These are phyloP conservation scores for Chamaenerion angustifolium DNA, from an alignment of 345 rosid genomes.

Conservation along the genomic window DNA sequence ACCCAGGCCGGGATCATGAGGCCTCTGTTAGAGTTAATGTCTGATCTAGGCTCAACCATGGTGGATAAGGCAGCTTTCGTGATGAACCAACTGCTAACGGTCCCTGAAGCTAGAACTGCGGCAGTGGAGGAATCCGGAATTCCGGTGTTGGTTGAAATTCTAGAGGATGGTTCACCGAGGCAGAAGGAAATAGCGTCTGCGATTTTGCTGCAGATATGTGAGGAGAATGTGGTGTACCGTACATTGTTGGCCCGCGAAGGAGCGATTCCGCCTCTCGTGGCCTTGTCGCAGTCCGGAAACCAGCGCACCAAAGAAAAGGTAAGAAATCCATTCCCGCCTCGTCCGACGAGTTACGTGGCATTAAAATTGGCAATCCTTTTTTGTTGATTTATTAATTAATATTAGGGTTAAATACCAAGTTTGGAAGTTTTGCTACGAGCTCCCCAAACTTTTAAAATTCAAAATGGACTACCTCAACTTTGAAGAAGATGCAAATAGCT, in stretches of 20 bases:
- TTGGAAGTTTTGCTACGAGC: too few relatives aligned
- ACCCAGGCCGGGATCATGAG: slow-evolving; percentile 70
- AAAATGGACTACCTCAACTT: too few relatives aligned
- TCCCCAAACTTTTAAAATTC: too few relatives aligned
- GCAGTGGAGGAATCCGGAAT: slow-evolving; percentile 79
- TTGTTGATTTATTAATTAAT: too few relatives aligned
- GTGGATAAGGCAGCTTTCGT: slow-evolving; percentile 90
- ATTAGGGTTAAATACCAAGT: too few relatives aligned
- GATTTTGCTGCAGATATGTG: slow-evolving; percentile 55
- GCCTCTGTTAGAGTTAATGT: slow-evolving; percentile 82
- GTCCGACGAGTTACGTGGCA: slow-evolving; percentile 4
- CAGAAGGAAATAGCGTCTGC: slow-evolving; percentile 83
- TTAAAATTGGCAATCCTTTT: not conserved
- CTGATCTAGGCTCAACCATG: slow-evolving; percentile 88
- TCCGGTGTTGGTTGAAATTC: slow-evolving; percentile 82
- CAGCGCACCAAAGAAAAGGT: slow-evolving; percentile 86
- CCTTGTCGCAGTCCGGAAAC: slow-evolving; percentile 68
- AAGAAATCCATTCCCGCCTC: not conserved
- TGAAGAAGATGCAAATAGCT: too few relatives aligned
- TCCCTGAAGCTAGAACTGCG: slow-evolving; percentile 53
- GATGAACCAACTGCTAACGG: slow-evolving; percentile 36
- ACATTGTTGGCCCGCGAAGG: slow-evolving; percentile 91
- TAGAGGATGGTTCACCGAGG: slow-evolving; percentile 72
- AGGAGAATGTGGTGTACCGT: slow-evolving; percentile 47
- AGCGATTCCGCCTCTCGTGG: slow-evolving; percentile 81